Evolutionary conservation across 1,284 basidiomycete genomes (phyloP), one percentile per base, ranked within the genome.

Genomic region (Microbotryum lychnidis-dioicae): DNA sequence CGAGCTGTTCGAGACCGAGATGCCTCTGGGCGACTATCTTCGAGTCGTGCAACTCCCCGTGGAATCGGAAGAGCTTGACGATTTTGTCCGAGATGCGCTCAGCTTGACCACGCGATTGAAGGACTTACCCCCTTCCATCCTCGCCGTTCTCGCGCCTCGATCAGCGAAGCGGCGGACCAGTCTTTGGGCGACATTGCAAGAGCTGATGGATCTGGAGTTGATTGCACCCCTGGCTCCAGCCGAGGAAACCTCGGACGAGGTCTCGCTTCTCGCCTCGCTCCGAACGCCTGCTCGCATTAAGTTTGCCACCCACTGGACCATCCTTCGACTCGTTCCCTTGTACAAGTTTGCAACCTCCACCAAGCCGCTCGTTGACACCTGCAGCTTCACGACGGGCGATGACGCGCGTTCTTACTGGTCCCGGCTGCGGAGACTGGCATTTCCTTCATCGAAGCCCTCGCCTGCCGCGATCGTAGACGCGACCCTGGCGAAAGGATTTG

Each of bases 1-100:
- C 25, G 75, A 79, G 3, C 83, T 82, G 64, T 83, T 84, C 64
- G 79, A 78, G 63, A 76, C 80, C 52, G 83, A 85, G 58, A 72
- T 88, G 44, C 79, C 86, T 1, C 71, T 88, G 21, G 77, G 77
- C 12, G 72, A 80, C 1, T 86, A 84, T 69, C 84, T 82, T 63
- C 78, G 83, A 8, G 67, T 87, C 20, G 79, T 89, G 23, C 79
- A 86, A 14, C 77, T 82, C 27, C 72, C 82, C 21, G 48, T 66
- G 6, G 77, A 82, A 54, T 78, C 79, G 60, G 80, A 83, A 18
- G 81, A 82, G 33, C 76, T 88, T 21, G 74, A 75, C 18, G 69
- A 73, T 4, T 78, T 81, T 21, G 75, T 87, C 54, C 70, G 71
- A 3, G 79, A 78, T 1, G 76, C 77, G 3, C 76, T 76, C 42